phyloP scores from a whole-genome alignment of 2,329 filamentous ascomycete species.

The Fusarium chlamydosporum region DNA sequence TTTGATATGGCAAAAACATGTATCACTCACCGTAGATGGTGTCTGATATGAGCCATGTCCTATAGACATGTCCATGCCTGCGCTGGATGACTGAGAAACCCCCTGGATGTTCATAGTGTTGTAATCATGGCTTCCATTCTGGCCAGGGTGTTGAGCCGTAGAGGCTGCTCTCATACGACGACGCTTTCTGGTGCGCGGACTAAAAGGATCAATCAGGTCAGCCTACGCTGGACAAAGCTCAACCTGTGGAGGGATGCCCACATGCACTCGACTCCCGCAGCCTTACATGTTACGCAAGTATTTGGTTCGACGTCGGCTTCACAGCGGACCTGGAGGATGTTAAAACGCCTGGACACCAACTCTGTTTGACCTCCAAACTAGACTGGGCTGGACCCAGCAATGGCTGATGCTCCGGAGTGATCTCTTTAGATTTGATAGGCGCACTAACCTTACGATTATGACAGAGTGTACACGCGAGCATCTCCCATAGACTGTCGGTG shows the following conservation, averaged over 20 bases:
- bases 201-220: not conserved
- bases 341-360: not conserved
- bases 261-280: slow-evolving; percentile 7
- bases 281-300: not conserved
- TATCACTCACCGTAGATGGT: not conserved
- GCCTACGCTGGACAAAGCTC: not conserved
- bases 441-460: slow-evolving; percentile 11
- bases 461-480: slow-evolving; percentile 2
- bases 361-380: not conserved
- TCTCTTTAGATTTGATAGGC: not conserved
- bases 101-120: not conserved
- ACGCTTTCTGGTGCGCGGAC: slow-evolving; percentile 7
- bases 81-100: not conserved
- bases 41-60: not conserved
- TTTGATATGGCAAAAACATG: not conserved
- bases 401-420: not conserved
- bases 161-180: not conserved
- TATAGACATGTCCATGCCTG: not conserved
- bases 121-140: not conserved
- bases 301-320: not conserved
- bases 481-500: not conserved
- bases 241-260: not conserved
- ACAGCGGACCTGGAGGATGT: not conserved
- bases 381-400: not conserved
- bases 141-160: not conserved